Evolutionary conservation across 2,329 filamentous ascomycete species (phyloP).

Genomic region (Fusarium citri): DNA sequence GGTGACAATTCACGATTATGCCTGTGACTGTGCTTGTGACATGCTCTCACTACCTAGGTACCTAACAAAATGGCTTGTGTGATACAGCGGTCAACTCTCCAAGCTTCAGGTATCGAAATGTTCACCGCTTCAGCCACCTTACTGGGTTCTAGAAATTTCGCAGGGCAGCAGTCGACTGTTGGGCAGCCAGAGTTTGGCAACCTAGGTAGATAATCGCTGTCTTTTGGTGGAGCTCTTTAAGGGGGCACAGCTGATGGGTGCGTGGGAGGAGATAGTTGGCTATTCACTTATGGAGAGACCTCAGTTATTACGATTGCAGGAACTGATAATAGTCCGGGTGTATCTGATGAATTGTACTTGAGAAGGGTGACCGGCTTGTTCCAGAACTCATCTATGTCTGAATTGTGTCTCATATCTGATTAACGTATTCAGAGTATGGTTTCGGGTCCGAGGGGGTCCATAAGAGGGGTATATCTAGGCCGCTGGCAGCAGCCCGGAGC

Average conservation of each 20-base stretch:
- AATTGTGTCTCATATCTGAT: background rate
- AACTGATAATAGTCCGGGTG: background rate
- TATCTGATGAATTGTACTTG: background rate
- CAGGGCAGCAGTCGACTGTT: conserved; percentile 25
- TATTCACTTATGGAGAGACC: background rate
- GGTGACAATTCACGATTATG: conserved; percentile 7
- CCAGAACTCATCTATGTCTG: background rate
- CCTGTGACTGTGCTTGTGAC: background rate
- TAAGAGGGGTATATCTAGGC: conserved; percentile 19
- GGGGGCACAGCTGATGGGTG: conserved; percentile 6
- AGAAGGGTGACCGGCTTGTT: background rate
- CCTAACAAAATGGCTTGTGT: background rate
- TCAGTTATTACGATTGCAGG: background rate
- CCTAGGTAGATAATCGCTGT: conserved; percentile 10
- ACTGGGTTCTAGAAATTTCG: conserved; percentile 37
- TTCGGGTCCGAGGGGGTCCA: conserved; percentile 1
- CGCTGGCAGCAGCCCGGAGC: background rate
- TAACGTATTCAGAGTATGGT: background rate
- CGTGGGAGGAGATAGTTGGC: background rate
- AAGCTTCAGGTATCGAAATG: conserved; percentile 9
- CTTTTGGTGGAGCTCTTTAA: conserved; percentile 25
- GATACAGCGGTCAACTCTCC: conserved; percentile 26
- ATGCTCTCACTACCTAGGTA: background rate
- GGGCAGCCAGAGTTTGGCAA: conserved; percentile 37
- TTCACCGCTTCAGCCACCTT: conserved; percentile 35